Percentiles rank a stretch among this genome's conserved stretches.
phyloP scores from a whole-genome alignment of 1,284 basidiomycete genomes.

The Melampsora larici-populina region DNA sequence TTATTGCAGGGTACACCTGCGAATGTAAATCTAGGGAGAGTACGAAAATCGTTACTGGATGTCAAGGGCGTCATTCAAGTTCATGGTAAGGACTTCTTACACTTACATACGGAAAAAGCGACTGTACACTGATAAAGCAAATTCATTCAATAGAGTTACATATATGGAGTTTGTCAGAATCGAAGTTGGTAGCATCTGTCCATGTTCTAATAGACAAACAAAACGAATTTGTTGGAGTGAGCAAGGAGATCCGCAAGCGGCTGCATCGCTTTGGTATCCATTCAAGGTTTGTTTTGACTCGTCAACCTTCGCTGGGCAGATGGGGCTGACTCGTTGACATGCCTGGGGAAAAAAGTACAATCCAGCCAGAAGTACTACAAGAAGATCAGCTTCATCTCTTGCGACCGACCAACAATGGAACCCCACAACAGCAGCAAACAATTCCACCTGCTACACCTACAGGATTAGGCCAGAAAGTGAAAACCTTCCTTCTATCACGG shows the following conservation, averaged over 20 bases:
- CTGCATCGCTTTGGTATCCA: constrained; percentile 91
- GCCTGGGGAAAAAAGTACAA: constrained; percentile 46
- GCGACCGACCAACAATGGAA: neutral
- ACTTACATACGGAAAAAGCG: neutral
- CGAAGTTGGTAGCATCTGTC: constrained; percentile 88
- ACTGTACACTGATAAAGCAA: neutral
- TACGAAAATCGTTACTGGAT: constrained; percentile 71
- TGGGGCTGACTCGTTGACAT: neutral
- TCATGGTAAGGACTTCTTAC: constrained; percentile 60
- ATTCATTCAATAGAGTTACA: constrained; percentile 61
- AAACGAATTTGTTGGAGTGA: constrained; percentile 76
- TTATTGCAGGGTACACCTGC: constrained; percentile 93
- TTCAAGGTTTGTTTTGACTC: constrained; percentile 57
- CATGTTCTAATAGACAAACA: constrained; percentile 78
- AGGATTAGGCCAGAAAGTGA: neutral
- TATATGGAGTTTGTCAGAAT: constrained; percentile 88
- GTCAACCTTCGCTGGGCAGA: neutral
- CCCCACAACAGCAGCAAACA: neutral
- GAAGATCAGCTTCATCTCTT: constrained; percentile 24
- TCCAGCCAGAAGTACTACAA: constrained; percentile 51
- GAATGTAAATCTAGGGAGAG: constrained; percentile 79
- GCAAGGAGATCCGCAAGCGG: constrained; percentile 73
- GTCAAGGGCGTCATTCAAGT: constrained; percentile 86
- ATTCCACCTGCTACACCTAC: neutral
- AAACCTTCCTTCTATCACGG: neutral